phyloP scores from a whole-genome alignment of 78 protist species.

The Chrysochromulina tobinii region DNA sequence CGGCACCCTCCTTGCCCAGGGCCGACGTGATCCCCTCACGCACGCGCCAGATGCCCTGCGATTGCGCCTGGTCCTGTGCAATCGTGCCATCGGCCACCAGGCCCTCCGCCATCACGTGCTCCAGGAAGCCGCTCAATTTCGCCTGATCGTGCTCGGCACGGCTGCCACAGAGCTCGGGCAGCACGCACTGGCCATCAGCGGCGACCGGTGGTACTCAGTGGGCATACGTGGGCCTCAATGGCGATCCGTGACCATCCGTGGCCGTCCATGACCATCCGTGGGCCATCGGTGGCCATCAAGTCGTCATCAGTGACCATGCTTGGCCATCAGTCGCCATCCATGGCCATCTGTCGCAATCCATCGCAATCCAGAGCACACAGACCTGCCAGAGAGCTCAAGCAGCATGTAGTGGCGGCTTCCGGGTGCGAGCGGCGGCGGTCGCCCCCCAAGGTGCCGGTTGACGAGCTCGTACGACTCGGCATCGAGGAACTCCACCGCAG shows the following conservation, averaged over 20 bases:
- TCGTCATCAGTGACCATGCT: too few species aligned
- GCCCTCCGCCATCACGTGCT: conserved; percentile 36
- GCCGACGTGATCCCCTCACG: conserved; percentile 81
- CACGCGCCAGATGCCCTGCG: conserved; percentile 61
- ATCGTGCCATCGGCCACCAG: conserved; percentile 46
- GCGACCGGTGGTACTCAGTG: too few species aligned
- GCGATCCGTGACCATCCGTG: too few species aligned
- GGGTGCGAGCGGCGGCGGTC: background rate
- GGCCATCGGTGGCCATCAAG: too few species aligned
- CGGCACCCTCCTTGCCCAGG: conserved; percentile 6
- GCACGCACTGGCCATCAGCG: background rate
- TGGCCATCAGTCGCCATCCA: too few species aligned
- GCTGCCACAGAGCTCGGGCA: conserved; percentile 84
- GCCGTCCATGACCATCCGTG: too few species aligned
- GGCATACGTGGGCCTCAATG: too few species aligned
- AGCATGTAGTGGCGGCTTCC: background rate
- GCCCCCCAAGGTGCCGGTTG: background rate
- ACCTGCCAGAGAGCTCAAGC: too few species aligned
- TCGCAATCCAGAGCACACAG: too few species aligned
- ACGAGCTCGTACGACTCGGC: background rate
- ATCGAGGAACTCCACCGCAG: conserved; percentile 48
- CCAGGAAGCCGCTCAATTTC: conserved; percentile 63
- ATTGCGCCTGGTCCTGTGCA: conserved; percentile 55
- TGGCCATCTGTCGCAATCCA: too few species aligned
- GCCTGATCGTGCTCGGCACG: conserved; percentile 80